Conservation (phyloP, 441 rosid species). For the Adansonia rubrostipa region DNA sequence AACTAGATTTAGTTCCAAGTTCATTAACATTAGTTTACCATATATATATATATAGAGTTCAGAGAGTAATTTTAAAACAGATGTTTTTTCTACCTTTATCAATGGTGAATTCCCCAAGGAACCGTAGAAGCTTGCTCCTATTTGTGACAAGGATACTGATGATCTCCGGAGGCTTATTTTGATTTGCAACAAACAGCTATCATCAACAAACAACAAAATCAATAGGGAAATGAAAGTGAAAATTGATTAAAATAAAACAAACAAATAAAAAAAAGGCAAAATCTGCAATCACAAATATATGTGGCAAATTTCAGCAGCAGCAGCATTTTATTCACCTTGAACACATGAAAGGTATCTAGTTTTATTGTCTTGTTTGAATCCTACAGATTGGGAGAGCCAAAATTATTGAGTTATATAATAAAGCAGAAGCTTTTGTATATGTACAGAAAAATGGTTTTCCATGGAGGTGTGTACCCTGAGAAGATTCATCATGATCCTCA, state of each 20-base stretch:
- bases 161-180: constrained; percentile 61
- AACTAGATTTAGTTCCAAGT: too few species aligned
- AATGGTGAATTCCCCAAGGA: constrained; percentile 45
- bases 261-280: neutral
- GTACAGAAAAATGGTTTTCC: neutral
- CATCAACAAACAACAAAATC: neutral
- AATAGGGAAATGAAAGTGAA: neutral
- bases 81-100: constrained; percentile 47
- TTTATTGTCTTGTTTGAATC: constrained; percentile 60
- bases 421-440: neutral
- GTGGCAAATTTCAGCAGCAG: neutral
- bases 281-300: neutral
- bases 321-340: constrained; percentile 47
- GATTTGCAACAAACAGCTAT: constrained; percentile 67
- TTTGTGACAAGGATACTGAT: constrained; percentile 49
- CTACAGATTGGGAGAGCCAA: constrained; percentile 36
- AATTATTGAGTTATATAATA: neutral
- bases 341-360: constrained; percentile 63
- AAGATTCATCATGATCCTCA: constrained; percentile 87
- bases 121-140: constrained; percentile 58
- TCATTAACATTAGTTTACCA: too few species aligned
- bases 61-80: too few species aligned
- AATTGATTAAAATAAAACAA: neutral
- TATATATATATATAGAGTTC: too few species aligned
- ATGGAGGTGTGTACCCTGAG: constrained; percentile 47